Base-by-base conservation (phyloP, 164 flowering plant species). In the grape (Vitis vinifera) region DNA sequence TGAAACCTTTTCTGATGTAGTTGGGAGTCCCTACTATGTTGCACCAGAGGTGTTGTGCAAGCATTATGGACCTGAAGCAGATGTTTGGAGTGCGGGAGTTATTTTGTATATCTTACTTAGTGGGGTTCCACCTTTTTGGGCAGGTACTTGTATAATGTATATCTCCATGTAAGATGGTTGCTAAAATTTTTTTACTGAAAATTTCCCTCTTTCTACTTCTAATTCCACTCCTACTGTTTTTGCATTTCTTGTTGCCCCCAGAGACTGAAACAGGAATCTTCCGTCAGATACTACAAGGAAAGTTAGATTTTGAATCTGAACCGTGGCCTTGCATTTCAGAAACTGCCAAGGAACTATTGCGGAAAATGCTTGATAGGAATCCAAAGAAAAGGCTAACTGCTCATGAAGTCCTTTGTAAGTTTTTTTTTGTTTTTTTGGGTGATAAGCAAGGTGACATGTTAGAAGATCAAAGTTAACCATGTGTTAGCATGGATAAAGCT, bases 301-400 rank as follows among this genome's bases (percentile, higher is more conserved):
- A 71, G 29, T 49, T 80, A 23, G 80, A 80, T 44, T 77, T 80
- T 61, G 65, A 74, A 10, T 73, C 80, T 13, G 76, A 76, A 51
- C 80, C 83, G 16, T 80, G 83, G 83, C 83, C 83, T 52, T 17
- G 67, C 55, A 76, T 80, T 17, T 76, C 83, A 15, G 78, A 73
- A 8, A 77, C 78, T 66, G 83, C 83, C 51, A 80, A 80, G 62
- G 80, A 77, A 61, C 69, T 80, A 8, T 62, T 77, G 8, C 12
- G 74, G 17, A 80, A 72, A 71, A 80, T 80, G 78, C 80, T 80
- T 62, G 80, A 70, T 8, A 37, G 80, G 13, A 63, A 74, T 51
- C 83, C 80, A 50, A 77, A 74, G 58, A 73, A 55, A 52, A 71
- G 83, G 70, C 68, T 80, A 9, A 74, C 78, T 47, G 83, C 80